Evolutionary conservation across 1,284 basidiomycete genomes (phyloP), one percentile per base, ranked within the genome.

Genomic region (Moesziomyces globuligerus): DNA sequence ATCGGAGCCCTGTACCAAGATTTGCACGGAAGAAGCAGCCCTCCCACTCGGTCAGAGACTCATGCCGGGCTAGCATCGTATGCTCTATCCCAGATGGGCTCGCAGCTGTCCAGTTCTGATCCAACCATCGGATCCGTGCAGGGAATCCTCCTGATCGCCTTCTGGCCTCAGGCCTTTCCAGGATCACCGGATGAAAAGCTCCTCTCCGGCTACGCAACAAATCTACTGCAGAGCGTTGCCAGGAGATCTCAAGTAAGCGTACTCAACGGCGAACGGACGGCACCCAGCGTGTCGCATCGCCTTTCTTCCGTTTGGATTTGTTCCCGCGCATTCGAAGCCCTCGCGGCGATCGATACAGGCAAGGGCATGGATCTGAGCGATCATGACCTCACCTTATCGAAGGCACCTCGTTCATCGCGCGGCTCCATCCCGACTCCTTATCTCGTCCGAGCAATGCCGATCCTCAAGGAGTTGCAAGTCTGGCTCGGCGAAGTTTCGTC

Each of bases 101-200:
- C 32, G 3, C 54, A 58, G 40, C 50, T 69, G 2, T 54, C 54
- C 50, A 40, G 21, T 11, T 24, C 53, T 17, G 46, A 55, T n/a
- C 50, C 58, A 9, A 61, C 66, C 9, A 8, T 69, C 20, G 50
- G 58, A 38, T 21, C 59, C 7, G 66, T 58, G 3, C 66, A 62
- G 48, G 66, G 58, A n/a, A 51, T 69, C 7, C 50, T 69, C 18
- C 40, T 69, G 26, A 69, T 69, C 18, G 66, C 66, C 3, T 58
- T 58, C 42, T 69, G 66, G 66, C 58, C 66, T 11, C 66, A 69
- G 21, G 66, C 66, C 2, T 69, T 69, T 25, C 58, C 66, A 2
- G 66, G 54, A 13, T 54, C 43, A 28, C 66, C 66, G 17, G 66
- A 69, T 28, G 66, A 69, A 32, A 57, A 58, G 43, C 29, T 55